A percentile compares a stretch with the other conserved stretches of the same genome.
Evolutionary conservation across 2,329 filamentous ascomycete species (phyloP).

Genomic region (Curvularia lunata): DNA sequence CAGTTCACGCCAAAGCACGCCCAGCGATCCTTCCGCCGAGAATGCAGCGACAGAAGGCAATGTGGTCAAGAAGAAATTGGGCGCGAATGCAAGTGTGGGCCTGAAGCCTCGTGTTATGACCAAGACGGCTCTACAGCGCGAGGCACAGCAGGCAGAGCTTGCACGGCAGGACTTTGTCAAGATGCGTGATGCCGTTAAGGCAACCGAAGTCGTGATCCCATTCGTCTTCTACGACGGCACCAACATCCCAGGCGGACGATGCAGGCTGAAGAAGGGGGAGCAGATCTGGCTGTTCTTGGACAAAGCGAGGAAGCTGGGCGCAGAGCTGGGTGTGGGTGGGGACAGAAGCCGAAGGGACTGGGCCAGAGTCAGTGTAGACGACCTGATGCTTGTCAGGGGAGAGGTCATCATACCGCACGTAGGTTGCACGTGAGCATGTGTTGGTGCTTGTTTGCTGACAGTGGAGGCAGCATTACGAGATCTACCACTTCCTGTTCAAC

Average conservation of each 20-base stretch:
- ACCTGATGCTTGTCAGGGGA: conserved; percentile 89
- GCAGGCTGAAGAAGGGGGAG: conserved; percentile 91
- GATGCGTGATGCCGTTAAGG: conserved; percentile 85
- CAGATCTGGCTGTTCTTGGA: conserved; percentile 93
- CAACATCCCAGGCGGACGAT: conserved; percentile 82
- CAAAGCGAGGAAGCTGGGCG: conserved; percentile 86
- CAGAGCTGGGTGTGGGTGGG: conserved; percentile 75
- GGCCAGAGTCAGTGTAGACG: conserved; percentile 93
- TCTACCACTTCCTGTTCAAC: conserved; percentile 96
- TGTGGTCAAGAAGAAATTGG: conserved; percentile 58
- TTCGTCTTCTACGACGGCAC: conserved; percentile 98
- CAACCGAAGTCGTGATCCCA: conserved; percentile 85
- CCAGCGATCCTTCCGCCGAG: conserved; percentile 44
- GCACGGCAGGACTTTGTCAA: conserved; percentile 80
- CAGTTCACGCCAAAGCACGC: conserved; percentile 49
- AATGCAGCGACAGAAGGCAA: conserved; percentile 42
- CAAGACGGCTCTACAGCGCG: conserved; percentile 76
- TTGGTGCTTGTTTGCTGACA: conserved; percentile 17
- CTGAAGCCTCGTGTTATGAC: conserved; percentile 73
- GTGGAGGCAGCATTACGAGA: conserved; percentile 81
- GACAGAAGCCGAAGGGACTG: conserved; percentile 77
- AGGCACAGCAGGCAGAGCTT: conserved; percentile 76
- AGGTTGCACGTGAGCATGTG: conserved; percentile 35
- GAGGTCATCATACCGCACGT: conserved; percentile 94
- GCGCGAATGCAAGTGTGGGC: conserved; percentile 66